Evolutionary conservation across 306 rosid genomes (phyloP).

Genomic region (Gleditsia sinensis): DNA sequence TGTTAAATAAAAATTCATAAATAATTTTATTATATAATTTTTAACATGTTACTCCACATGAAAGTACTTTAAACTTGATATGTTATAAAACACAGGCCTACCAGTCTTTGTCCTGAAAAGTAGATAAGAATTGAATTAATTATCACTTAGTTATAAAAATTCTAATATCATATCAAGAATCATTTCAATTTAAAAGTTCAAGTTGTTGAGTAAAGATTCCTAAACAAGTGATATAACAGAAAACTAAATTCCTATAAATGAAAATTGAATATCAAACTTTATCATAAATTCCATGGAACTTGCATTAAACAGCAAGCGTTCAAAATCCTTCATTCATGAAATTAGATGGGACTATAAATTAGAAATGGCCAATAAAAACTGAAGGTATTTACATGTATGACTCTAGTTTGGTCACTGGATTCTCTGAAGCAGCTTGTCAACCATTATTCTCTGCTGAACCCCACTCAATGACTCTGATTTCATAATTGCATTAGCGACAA

Average conservation of each 20-base stretch:
- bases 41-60: too few relatives aligned
- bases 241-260: not conserved
- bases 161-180: too few relatives aligned
- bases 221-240: not conserved
- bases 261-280: not conserved
- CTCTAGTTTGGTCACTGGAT: slow-evolving; percentile 53
- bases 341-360: not conserved
- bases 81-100: too few relatives aligned
- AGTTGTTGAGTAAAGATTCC: too few relatives aligned
- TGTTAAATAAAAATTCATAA: too few relatives aligned
- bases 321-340: slow-evolving; percentile 9
- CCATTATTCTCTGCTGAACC: slow-evolving; percentile 90
- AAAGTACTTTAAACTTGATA: too few relatives aligned
- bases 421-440: slow-evolving; percentile 70
- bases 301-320: slow-evolving; percentile 1
- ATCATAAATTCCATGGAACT: slow-evolving; percentile 20
- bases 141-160: too few relatives aligned
- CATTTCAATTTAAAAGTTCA: too few relatives aligned
- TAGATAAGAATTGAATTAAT: too few relatives aligned
- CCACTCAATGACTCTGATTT: slow-evolving; percentile 72
- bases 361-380: slow-evolving; percentile 14
- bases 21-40: too few relatives aligned
- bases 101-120: too few relatives aligned
- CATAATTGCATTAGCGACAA: slow-evolving; percentile 70
- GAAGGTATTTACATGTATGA: slow-evolving; percentile 10